Base-by-base conservation (phyloP, 75 land plant genomes). In the Sequoiadendron giganteum region DNA sequence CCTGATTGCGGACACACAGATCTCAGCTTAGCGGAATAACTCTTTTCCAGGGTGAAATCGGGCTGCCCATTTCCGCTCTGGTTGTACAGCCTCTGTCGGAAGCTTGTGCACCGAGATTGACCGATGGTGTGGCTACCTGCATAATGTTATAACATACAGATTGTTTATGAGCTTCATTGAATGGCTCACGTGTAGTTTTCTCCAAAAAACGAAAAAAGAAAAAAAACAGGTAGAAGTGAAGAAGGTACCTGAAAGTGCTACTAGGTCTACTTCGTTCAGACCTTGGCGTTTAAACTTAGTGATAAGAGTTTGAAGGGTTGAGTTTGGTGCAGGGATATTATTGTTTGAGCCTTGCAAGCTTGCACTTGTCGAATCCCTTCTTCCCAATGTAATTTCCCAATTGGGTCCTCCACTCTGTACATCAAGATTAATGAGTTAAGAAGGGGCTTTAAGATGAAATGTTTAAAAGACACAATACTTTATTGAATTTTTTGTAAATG, bases 81-180 rank as follows among this genome's bases (percentile, higher is more conserved):
- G 95, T 96, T 93, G 94, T 95, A 96, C 1, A 95, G 90, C 86
- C 96, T 88, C 61, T 92, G 91, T 89, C 92, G 86, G 93, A 95
- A 93, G 89, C 93, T 93, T 30, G 91, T 89, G 92, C 98, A 96
- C 18, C 92, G 88, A n/a, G 95, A 72, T 30, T 90, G 84, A 10
- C 98, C 98, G 11, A 96, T 95, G 28, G 98, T 95, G 90, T 96
- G 98, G 39, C 92, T 91, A 25, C 98, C 98, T 96, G 93, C 65
- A 88, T 36, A 21, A 39, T 40, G 8, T 68, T 28, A 6, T 13
- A 68, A 25, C 55, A 52, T 52, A 49, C 10, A 49, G 10, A 49
- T 49, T 49, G 52, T 49, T 49, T 49, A 49, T 49, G 52, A 9
- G 13, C 9, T 49, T 49, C 11, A 49, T 49, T 49, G 13, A 49